A percentile compares a stretch with the other conserved stretches of the same genome.
phyloP scores from a whole-genome alignment of 129 eudicot species.

The Sambucus nigra region DNA sequence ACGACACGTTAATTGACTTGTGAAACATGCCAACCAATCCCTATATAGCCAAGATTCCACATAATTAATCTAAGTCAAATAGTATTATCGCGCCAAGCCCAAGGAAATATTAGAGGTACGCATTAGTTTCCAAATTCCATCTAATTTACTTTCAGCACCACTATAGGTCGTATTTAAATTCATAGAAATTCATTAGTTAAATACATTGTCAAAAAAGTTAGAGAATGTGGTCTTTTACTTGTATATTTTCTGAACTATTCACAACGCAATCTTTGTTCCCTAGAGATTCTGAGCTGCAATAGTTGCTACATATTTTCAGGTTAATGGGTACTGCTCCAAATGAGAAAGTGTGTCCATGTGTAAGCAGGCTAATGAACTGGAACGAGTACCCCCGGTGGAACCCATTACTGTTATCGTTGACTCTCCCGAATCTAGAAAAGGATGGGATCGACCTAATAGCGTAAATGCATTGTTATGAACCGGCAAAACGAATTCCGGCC shows the following conservation, averaged over 20 bases:
- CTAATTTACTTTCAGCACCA: too few species aligned
- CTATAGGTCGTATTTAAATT: too few species aligned
- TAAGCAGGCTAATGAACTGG: constrained; percentile 71
- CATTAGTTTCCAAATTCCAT: too few species aligned
- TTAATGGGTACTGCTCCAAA: constrained; percentile 90
- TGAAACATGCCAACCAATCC: too few species aligned
- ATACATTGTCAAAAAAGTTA: too few species aligned
- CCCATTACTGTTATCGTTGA: constrained; percentile 46
- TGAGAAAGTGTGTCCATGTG: constrained; percentile 88
- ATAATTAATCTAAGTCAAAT: too few species aligned
- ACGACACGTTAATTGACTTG: too few species aligned
- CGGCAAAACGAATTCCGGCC: constrained; percentile 72
- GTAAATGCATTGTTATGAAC: constrained; percentile 83
- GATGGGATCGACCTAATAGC: constrained; percentile 55
- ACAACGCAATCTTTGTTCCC: constrained; percentile 67
- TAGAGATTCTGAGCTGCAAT: constrained; percentile 93
- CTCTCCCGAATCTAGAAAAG: constrained; percentile 52
- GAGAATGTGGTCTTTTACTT: too few species aligned
- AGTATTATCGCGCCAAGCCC: too few species aligned
- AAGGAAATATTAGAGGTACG: too few species aligned
- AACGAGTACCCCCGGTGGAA: constrained; percentile 91
- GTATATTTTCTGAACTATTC: constrained; percentile 53
- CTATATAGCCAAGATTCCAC: too few species aligned
- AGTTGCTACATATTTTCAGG: constrained; percentile 87
- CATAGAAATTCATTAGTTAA: too few species aligned